Base-by-base conservation (phyloP, 2,329 filamentous ascomycete genomes). In the Tympanopsis confertula region DNA sequence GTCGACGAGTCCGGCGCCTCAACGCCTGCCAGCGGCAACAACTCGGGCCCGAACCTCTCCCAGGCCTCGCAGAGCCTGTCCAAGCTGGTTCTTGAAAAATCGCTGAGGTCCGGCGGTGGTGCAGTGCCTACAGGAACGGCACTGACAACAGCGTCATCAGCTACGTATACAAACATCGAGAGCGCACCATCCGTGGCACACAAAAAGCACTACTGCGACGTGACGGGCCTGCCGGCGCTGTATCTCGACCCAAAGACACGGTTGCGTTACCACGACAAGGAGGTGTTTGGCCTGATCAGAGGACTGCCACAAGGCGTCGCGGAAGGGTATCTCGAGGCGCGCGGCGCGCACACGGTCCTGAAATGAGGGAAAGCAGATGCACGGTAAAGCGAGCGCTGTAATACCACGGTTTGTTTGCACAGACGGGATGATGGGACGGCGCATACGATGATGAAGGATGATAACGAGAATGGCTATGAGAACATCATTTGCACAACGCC, bases 221-320 rank as follows among this genome's bases (percentile, higher is more conserved):
- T 98, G 50, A 98, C 91, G 1, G 93, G 91, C 2, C 63, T 98
- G 45, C 77, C 86, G n/a, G 86, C 87, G 20, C 82, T 83, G 4
- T 98, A 98, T 56, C 77, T 85, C 20, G 91, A 98, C 55, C 93
- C 91, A 3, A 98, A 98, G 71, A 94, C 88, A 28, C 74, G 89
- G 45, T 61, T 98, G 59, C 71, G 89, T 43, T 98, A 96, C 60
- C 85, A 94, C 59, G 82, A 98, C 58, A 83, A 76, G 57, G 91
- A 98, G 65, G 75, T 96, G 4, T 98, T 95, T 65, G 75, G 72
- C 3, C 74, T 87, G 29, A 82, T 98, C 41, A 77, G 87, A 51
- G 76, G 71, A 2, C 61, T 98, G 49, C 82, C 83, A 4, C 88
- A 91, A 56, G 82, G 84, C 15, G 78, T 81, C 13, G 82, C 85